Evolutionary conservation across 306 rosid species (phyloP).

Genomic region (Arachis stenosperma): DNA sequence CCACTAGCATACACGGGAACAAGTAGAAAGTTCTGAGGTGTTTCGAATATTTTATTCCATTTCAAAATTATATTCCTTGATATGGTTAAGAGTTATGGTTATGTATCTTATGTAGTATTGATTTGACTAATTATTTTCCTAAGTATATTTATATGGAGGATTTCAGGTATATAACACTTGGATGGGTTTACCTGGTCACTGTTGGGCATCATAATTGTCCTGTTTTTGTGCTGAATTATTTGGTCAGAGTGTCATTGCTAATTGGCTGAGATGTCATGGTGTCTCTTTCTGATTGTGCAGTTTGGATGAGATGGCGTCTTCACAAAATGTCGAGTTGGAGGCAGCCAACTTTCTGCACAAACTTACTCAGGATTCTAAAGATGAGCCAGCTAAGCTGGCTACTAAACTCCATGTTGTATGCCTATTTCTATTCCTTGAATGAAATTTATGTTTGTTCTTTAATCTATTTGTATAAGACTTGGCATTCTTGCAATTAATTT

Average conservation of each 20-base stretch:
- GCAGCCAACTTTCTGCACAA: too few relatives aligned
- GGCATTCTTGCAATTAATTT: conserved; percentile 22
- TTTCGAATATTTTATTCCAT: too few relatives aligned
- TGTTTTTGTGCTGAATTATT: neutral
- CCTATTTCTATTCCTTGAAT: too few relatives aligned
- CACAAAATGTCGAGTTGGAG: conserved; percentile 4
- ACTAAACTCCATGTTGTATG: too few relatives aligned
- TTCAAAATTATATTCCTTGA: too few relatives aligned
- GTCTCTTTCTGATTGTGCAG: conserved; percentile 44
- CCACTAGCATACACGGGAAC: neutral
- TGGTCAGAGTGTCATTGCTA: neutral
- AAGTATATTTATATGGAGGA: conserved; percentile 10
- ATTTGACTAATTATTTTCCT: too few relatives aligned
- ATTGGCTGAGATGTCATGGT: conserved; percentile 9
- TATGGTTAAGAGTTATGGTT: too few relatives aligned
- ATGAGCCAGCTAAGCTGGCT: too few relatives aligned
- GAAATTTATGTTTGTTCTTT: neutral
- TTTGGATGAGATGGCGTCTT: conserved; percentile 69
- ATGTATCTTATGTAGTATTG: too few relatives aligned
- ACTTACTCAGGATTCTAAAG: too few relatives aligned
- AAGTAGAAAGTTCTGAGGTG: too few relatives aligned
- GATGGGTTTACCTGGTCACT: conserved; percentile 9
- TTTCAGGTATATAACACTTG: conserved; percentile 9
- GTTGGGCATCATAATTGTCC: conserved; percentile 1
- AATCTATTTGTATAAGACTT: conserved; percentile 4